Evolutionary conservation across 352 stramenopile genomes (phyloP).

Genomic region (Blastocystis sp.): DNA sequence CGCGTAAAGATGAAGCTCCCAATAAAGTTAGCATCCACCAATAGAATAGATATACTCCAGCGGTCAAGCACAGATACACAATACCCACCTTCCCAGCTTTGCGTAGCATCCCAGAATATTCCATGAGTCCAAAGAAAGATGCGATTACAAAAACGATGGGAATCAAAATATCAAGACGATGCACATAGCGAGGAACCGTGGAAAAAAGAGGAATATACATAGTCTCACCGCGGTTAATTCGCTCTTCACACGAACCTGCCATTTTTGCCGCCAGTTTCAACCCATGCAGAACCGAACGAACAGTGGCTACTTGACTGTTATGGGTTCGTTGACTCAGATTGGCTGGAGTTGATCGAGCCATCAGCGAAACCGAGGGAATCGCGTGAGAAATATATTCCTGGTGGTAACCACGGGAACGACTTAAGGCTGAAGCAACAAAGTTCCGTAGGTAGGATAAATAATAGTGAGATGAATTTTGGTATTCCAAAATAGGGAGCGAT

Average conservation of each 20-base stretch:
- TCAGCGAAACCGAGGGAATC: constrained; percentile 43
- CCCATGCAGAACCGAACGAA: neutral
- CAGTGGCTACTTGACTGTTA: neutral
- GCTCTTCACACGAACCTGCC: neutral
- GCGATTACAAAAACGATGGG: neutral
- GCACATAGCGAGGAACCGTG: neutral
- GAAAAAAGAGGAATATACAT: constrained; percentile 17
- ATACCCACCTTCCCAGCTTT: neutral
- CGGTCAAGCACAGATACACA: neutral
- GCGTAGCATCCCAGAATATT: neutral
- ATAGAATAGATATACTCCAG: neutral
- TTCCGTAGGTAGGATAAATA: constrained; percentile 1
- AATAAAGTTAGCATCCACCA: neutral
- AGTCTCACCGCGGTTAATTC: neutral
- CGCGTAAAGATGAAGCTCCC: neutral
- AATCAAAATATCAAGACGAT: neutral
- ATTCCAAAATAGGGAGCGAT: neutral
- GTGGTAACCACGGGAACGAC: neutral
- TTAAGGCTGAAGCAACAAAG: neutral
- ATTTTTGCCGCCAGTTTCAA: neutral
- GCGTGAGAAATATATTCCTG: neutral
- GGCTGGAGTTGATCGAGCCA: neutral
- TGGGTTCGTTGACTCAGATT: neutral
- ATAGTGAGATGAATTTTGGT: neutral
- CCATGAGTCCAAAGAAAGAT: neutral